Evolutionary conservation across 805 yeast species (phyloP), one percentile per base, ranked within the genome.

Genomic region (Starmerella stellata): DNA sequence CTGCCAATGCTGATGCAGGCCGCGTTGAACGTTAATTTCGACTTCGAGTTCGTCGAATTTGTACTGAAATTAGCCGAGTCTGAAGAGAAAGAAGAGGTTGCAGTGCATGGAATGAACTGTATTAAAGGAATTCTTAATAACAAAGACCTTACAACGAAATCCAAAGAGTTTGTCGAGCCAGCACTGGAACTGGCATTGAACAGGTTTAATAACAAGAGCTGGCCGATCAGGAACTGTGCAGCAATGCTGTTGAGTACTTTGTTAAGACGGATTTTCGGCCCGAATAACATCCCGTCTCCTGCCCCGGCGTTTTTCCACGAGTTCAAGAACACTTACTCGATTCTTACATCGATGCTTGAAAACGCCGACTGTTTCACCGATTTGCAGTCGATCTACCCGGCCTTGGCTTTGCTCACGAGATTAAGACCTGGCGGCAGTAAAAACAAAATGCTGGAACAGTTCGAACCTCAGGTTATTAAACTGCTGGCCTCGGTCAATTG

Each of bases 161-260:
- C 78, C 9, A 55, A 68, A 0, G 56, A 58, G 3, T 74, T 62
- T 51, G 63, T 75, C 7, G 74, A 74, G 41, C 56, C 59, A 9
- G 77, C 79, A 0, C 58, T 87, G 21, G 63, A 65, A 20, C 54
- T 80, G 17, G 64, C 92, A 0, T 63, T 90, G 32, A 49, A 58
- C 2, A 66, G 74, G 27, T 81, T 87, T 56, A 64, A 70, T 1
- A 71, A 79, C 2, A 60, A 66, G 2, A 63, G 73, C 19, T 87
- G 96, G 96, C 74, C 93, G 0, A 68, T 87, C 21, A 66, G 94
- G 52, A 87, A 87, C 54, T 81, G 95, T 56, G 82, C 93, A 0
- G 78, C 85, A 16, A 90, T 87, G 96, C 63, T 87, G 30, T 87
- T 83, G 54, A 75, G 93, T 1, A 74, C 93, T 1, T 57, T 87